A percentile compares a stretch with the other conserved stretches of the same genome.
phyloP scores from a whole-genome alignment of 345 rosid genomes.

The Eucalyptus sp. region DNA sequence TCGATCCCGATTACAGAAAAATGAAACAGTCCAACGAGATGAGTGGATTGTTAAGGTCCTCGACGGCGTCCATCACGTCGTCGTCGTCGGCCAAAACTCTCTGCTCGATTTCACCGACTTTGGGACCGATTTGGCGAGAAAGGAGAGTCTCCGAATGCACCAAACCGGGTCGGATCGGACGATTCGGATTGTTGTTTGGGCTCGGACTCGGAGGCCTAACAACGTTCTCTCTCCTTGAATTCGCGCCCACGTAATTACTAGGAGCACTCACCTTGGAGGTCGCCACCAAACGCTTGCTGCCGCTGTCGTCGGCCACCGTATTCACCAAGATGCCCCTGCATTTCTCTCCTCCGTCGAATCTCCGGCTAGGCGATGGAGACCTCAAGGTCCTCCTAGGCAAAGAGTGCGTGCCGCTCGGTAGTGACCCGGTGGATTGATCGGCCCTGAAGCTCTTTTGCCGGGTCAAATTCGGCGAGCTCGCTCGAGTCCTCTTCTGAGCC shows the following conservation, averaged over 20 bases:
- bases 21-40: slow-evolving; percentile 92
- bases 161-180: neutral
- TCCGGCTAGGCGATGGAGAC: slow-evolving; percentile 11
- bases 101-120: slow-evolving; percentile 30
- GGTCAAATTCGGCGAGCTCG: slow-evolving; percentile 49
- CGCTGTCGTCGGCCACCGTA: slow-evolving; percentile 1
- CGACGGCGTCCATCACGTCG: slow-evolving; percentile 15
- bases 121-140: slow-evolving; percentile 43
- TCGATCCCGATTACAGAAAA: slow-evolving; percentile 18
- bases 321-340: slow-evolving; percentile 4
- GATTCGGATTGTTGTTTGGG: slow-evolving; percentile 3
- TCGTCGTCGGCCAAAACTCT: slow-evolving; percentile 18
- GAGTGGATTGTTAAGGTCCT: slow-evolving; percentile 62
- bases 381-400: neutral
- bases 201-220: slow-evolving; percentile 20
- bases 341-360: slow-evolving; percentile 29
- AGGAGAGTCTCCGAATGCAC: neutral
- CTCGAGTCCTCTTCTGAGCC: slow-evolving; percentile 36
- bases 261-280: neutral
- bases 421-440: slow-evolving; percentile 14
- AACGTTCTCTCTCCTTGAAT: slow-evolving; percentile 12
- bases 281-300: slow-evolving; percentile 18
- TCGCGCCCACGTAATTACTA: neutral
- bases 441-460: slow-evolving; percentile 65
- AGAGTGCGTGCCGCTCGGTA: neutral